Evolutionary conservation across 2,329 filamentous ascomycete genomes (phyloP), one percentile per base, ranked within the genome.

Genomic region (Monilinia aucupariae): DNA sequence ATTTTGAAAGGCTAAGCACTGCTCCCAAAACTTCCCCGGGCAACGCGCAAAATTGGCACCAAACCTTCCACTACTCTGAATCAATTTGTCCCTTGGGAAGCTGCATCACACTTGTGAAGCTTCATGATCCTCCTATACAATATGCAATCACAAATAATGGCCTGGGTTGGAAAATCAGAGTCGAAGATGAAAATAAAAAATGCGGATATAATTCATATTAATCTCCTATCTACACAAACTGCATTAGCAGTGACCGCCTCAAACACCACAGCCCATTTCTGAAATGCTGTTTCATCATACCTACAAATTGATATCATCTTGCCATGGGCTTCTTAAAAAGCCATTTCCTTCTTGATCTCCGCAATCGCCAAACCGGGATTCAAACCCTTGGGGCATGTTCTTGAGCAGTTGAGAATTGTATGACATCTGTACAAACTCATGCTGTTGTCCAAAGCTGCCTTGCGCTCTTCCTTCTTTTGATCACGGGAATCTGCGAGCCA

Each of bases 361-460:
- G 92, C 92, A 80, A 99, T 96, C 22, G 94, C 94, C 75, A 91
- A 83, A 68, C 91, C 94, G 25, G 94, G 94, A 82, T 99, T 99
- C 72, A 99, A 79, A 52, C 94, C 94, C 90, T 99, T 99, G 75
- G 94, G 94, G 79, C 94, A 99, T 62, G 93, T 96, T 78, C 91
- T 84, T 70, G 92, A 93, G 86, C 93, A 99, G 85, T 99, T 99
- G 72, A 99, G 86, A 76, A 99, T 99, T 68, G 94, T 99, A 83
- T 99, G 94, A 84, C 94, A 99, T 74, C 94, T 86, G 85, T 99
- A 99, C 78, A 99, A 77, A 79, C 90, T 96, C 94, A 99, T 99
- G 76, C 89, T 94, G 85, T 99, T 99, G 80, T 99, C 93, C 71
- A 99, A 84, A 64, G 89, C 90, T 69, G 87, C 86, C 84, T 94